A percentile compares a stretch with the other conserved stretches of the same genome.
Conservation (phyloP, 345 rosid species). For the Gossypium turneri region DNA sequence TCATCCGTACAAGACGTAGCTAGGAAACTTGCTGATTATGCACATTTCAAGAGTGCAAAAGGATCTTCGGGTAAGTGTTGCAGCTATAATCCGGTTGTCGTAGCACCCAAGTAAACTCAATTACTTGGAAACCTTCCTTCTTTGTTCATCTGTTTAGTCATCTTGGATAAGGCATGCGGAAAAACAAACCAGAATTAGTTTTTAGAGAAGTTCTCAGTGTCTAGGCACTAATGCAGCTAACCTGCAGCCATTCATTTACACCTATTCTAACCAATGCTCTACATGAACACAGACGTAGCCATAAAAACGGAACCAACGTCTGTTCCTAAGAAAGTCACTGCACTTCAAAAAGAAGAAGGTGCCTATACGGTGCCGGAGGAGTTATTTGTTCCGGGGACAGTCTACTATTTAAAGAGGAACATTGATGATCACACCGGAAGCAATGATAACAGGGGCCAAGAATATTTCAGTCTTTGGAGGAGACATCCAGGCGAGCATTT, state of each 20-base stretch:
- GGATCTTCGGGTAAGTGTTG: constrained; percentile 42
- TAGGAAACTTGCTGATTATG: constrained; percentile 69
- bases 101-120: not conserved
- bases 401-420: constrained; percentile 74
- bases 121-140: not conserved
- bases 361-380: constrained; percentile 40
- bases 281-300: constrained; percentile 34
- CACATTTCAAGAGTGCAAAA: constrained; percentile 52
- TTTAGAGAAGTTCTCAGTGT: not conserved
- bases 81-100: not conserved
- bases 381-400: constrained; percentile 71
- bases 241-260: not conserved
- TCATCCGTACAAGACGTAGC: constrained; percentile 87
- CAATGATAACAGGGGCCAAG: constrained; percentile 26
- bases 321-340: constrained; percentile 17
- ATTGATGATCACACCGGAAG: constrained; percentile 19
- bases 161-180: not conserved
- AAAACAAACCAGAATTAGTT: not conserved
- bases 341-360: constrained; percentile 22
- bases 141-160: not conserved
- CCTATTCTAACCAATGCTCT: not conserved
- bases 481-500: constrained; percentile 82
- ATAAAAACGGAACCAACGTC: constrained; percentile 18
- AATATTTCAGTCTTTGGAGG: constrained; percentile 73
- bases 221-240: not conserved